Percentiles rank a stretch among this genome's conserved stretches.
phyloP scores from a whole-genome alignment of 805 yeast genomes.

The Schwanniomyces vanrijiae region DNA sequence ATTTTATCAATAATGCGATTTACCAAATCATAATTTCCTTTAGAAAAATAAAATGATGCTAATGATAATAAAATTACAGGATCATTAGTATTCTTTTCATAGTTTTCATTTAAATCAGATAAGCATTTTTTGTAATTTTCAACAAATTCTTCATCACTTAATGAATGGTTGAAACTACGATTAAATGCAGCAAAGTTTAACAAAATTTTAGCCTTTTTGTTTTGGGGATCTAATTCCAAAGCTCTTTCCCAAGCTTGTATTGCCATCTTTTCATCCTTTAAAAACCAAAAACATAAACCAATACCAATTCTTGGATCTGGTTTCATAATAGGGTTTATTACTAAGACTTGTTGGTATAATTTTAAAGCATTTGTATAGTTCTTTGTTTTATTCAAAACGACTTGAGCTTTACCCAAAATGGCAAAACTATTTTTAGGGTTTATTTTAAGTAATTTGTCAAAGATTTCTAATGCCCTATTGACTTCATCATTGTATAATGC shows the following conservation, averaged over 20 bases:
- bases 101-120: slow-evolving; percentile 39
- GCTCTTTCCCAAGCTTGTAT: slow-evolving; percentile 79
- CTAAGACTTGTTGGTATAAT: slow-evolving; percentile 78
- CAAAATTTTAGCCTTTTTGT: slow-evolving; percentile 61
- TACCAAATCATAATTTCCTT: slow-evolving; percentile 57
- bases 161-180: slow-evolving; percentile 53
- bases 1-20: slow-evolving; percentile 56
- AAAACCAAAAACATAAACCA: slow-evolving; percentile 90
- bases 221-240: slow-evolving; percentile 60
- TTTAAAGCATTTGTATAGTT: slow-evolving; percentile 74
- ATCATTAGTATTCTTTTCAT: slow-evolving; percentile 45
- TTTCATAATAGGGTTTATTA: slow-evolving; percentile 69
- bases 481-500: slow-evolving; percentile 57
- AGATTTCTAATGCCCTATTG: slow-evolving; percentile 69
- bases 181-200: slow-evolving; percentile 70
- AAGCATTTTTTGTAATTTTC: slow-evolving; percentile 60
- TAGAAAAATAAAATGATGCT: slow-evolving; percentile 71
- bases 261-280: slow-evolving; percentile 79
- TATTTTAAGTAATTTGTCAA: slow-evolving; percentile 57
- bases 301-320: slow-evolving; percentile 96
- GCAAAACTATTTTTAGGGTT: slow-evolving; percentile 72
- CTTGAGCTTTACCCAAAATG: slow-evolving; percentile 79
- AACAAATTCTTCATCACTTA: slow-evolving; percentile 62
- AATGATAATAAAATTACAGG: slow-evolving; percentile 65
- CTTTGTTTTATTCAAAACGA: slow-evolving; percentile 63